Evolutionary conservation across 306 rosid genomes (phyloP), one percentile per base, ranked within the genome.

Genomic region (Quercus gilva): DNA sequence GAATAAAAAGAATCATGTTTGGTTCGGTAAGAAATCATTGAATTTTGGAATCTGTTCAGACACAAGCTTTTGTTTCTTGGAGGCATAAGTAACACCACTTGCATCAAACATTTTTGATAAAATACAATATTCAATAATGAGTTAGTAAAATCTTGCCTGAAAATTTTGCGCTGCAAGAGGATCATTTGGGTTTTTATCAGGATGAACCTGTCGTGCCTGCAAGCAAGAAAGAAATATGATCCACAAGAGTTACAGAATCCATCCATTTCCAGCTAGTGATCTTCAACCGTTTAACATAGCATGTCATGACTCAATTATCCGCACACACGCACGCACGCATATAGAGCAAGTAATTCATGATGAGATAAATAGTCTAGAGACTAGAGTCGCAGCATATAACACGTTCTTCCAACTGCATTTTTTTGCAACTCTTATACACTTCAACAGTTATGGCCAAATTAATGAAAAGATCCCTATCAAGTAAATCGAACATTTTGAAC

Each of bases 171-270:
- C 99, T 20, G 99, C 99, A 33, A 84, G 93, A 58, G 99, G 99
- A 78, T 95, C 93, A 76, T 93, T 93, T 28, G 96, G 99, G 88
- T 95, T 95, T 88, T 95, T 95, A 82, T 95, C 99, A 8, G 99
- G 99, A 88, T 95, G 99, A 77, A 95, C 99, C 85, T 95, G 99
- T 8, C 99, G 88, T 55, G 99, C 99, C 99, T 95, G 89, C 81
- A 85, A 77, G 56, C 55, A 49, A 74, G 63, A 69, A 63, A 61
- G 75, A 41, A 78, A 74, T 52, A 74, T 76, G 55, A 79, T 55
- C 63, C 63, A 71, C 70, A 28, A 55, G 57, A 37, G 55, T 25
- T 11, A 55, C 35, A 29, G 29, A 55, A 55, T 74, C 18, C 10
- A 56, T 26, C 35, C 41, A 80, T 60, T 10, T 33, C 61, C 31